Conservation (phyloP, 345 rosid species). For the Eucalyptus guilfoylei region DNA sequence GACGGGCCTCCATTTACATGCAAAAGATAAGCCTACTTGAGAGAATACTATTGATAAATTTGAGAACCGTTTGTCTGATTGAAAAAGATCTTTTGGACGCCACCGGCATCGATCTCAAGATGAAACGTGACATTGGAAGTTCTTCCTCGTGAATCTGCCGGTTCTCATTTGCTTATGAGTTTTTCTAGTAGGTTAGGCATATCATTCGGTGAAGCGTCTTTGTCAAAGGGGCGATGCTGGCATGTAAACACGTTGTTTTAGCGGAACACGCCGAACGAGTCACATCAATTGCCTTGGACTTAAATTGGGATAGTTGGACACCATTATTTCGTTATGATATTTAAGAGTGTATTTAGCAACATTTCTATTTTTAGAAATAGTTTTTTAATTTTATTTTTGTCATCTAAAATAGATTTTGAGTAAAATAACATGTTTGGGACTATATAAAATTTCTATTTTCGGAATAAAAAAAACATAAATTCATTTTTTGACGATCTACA, state of each 20-base stretch:
- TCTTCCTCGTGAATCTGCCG: not conserved
- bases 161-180: not conserved
- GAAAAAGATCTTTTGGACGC: not conserved
- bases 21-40: not conserved
- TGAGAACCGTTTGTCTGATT: not conserved
- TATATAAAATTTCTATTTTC: fast-evolving
- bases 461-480: too few relatives aligned
- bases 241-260: not conserved
- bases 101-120: not conserved
- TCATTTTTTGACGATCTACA: too few relatives aligned
- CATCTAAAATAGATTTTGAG: fast-evolving
- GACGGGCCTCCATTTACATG: too few relatives aligned
- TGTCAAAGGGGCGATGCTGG: not conserved
- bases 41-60: not conserved
- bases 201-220: not conserved
- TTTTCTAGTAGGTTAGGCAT: fast-evolving
- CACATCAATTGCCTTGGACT: not conserved
- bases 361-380: too few relatives aligned
- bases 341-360: fast-evolving
- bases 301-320: not conserved
- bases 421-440: fast-evolving
- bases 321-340: fast-evolving
- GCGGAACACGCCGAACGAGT: not conserved
- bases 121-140: not conserved
- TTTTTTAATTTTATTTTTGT: fast-evolving